Conservation (phyloP, 2,329 filamentous ascomycete genomes). For the Tolypocladium cylindrosporum region DNA sequence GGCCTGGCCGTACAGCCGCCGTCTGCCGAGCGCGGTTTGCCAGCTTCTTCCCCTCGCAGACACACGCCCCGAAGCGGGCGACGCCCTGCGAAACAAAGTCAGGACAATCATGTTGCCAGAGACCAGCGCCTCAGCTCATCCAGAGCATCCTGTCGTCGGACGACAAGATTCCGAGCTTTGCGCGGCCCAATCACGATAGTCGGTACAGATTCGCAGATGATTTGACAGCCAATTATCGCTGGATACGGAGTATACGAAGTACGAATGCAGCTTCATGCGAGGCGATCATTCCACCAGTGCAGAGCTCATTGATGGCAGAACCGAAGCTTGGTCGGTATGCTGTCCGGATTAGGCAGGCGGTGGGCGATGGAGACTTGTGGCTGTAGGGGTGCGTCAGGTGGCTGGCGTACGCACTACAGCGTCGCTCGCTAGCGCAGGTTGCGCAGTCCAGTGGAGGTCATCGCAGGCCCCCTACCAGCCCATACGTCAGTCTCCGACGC, state of each 20-base stretch:
- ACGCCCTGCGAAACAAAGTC: slow-evolving; percentile 4
- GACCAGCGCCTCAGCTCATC: not conserved
- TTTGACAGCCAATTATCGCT: not conserved
- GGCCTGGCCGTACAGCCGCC: slow-evolving; percentile 3
- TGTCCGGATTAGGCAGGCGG: not conserved
- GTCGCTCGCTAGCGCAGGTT: not conserved
- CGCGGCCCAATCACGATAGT: not conserved
- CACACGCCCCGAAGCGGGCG: not conserved
- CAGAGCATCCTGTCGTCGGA: not conserved
- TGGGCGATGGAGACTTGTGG: not conserved
- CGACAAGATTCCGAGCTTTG: not conserved
- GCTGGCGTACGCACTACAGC: not conserved
- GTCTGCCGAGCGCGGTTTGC: not conserved
- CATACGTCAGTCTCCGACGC: slow-evolving; percentile 3
- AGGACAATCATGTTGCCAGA: slow-evolving; percentile 7
- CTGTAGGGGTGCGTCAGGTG: not conserved
- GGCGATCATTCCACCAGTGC: not conserved
- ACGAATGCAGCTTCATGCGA: not conserved
- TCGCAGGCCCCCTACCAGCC: not conserved
- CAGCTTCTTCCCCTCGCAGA: not conserved
- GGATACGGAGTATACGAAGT: too few species aligned
- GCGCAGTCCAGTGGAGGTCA: not conserved
- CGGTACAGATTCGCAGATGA: not conserved
- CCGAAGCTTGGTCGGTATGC: not conserved
- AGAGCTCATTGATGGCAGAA: not conserved